Percentiles rank a stretch among this genome's conserved stretches.
These are phyloP conservation scores for Patellifolia procumbens DNA, from an alignment of 179 eudicot genomes.

Conservation along the genomic window DNA sequence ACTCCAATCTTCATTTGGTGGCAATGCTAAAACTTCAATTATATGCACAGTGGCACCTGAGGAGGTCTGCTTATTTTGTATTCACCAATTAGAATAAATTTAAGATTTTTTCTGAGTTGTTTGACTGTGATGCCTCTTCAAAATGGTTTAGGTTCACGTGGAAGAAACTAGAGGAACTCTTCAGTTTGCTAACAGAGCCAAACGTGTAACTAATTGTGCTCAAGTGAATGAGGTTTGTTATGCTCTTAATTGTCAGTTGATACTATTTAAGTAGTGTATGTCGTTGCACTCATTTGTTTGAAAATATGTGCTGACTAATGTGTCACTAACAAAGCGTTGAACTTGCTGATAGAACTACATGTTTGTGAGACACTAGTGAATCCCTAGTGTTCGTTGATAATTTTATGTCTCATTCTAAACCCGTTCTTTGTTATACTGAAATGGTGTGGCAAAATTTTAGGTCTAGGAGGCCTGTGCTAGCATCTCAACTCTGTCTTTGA, in stretches of 20 bases:
- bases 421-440: background rate
- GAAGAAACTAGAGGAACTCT: constrained; percentile 98
- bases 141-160: constrained; percentile 60
- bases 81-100: background rate
- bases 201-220: constrained; percentile 86
- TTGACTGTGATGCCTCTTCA: constrained; percentile 16
- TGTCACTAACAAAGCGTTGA: background rate
- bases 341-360: constrained; percentile 9
- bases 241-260: constrained; percentile 1
- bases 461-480: background rate
- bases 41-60: constrained; percentile 97
- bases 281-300: background rate
- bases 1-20: constrained; percentile 97
- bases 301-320: background rate
- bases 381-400: background rate
- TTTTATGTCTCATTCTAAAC: background rate
- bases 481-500: background rate
- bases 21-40: constrained; percentile 97
- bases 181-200: constrained; percentile 97
- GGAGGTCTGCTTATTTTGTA: constrained; percentile 49
- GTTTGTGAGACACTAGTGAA: background rate
- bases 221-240: constrained; percentile 93
- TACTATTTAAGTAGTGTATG: background rate
- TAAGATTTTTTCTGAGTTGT: background rate
- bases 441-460: background rate